Evolutionary conservation across 1,139 yeast genomes (phyloP).

Genomic region (Debaryomycetaceae sp.): DNA sequence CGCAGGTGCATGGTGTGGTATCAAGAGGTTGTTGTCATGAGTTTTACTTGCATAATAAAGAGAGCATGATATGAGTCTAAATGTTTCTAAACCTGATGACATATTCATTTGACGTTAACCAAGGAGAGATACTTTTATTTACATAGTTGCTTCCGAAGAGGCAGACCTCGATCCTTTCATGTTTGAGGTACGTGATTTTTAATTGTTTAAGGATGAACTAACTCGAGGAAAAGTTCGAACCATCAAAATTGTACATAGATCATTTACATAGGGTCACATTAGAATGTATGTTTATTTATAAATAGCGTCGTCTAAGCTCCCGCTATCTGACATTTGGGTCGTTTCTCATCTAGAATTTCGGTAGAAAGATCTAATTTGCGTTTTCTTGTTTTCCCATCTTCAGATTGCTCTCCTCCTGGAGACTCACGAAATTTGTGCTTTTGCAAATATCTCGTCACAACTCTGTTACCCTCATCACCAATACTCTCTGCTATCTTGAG

Average conservation of each 20-base stretch:
- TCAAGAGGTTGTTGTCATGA: constrained; percentile 51
- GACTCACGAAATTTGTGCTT: constrained; percentile 23
- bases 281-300: not conserved
- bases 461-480: constrained; percentile 28
- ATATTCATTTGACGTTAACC: not conserved
- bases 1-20: constrained; percentile 90
- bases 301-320: not conserved
- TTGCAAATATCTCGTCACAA: constrained; percentile 34
- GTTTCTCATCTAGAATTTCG: not conserved
- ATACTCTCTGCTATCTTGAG: constrained; percentile 24
- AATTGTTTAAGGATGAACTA: not conserved
- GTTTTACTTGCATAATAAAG: constrained; percentile 1
- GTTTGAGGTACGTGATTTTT: too few relatives aligned
- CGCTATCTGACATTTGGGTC: not conserved
- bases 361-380: not conserved
- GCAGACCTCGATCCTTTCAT: too few relatives aligned
- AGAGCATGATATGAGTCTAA: not conserved
- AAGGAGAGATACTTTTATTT: too few relatives aligned
- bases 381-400: not conserved
- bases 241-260: constrained; percentile 3
- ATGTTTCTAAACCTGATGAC: not conserved
- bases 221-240: not conserved
- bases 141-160: too few relatives aligned
- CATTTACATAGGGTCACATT: constrained; percentile 2
- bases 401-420: constrained; percentile 10